Evolutionary conservation across 805 yeast species (phyloP), one percentile per base, ranked within the genome.

Genomic region (Saturnispora bothae): DNA sequence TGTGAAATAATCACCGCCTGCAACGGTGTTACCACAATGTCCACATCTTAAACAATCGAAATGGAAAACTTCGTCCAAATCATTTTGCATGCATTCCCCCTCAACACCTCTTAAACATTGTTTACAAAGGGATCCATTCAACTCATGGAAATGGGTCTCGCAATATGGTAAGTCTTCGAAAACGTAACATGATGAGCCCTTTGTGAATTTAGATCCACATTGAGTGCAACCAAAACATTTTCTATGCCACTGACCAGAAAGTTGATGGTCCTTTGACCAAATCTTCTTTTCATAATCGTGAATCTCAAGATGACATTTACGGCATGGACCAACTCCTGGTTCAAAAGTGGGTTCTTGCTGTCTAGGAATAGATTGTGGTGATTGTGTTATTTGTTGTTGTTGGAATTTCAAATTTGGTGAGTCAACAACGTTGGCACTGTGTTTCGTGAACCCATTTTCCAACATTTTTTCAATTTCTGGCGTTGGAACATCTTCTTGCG

Each of bases 161-260:
- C 98, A 92, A 58, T 77, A 85, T 12, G 97, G 96, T 42, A 64
- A 52, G 59, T 89, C 94, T 23, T 77, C 65, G 30, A 75, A 67
- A 5, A 83, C 95, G 56, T 88, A 92, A 49, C 86, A 78, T 19
- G 73, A 72, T 14, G 71, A 70, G 10, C 71, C 66, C 49, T 75
- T 81, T 45, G 65, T 67, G 58, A 83, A 82, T 28, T 57, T 59
- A 2, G 66, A 52, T 7, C 58, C 59, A 61, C 97, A 89, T 10
- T 65, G 58, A 15, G 66, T 60, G 63, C 98, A 92, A 12, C 64
- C 63, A 64, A 92, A 89, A 55, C 98, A 92, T 13, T 66, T 59
- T 28, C 94, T 68, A 54, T 92, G 98, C 97, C 97, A 92, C 54
- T 86, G 89, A 0, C 96, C 97, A 1, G 84, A 71, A 33, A 82